phyloP scores from a whole-genome alignment of 2,329 filamentous ascomycete species.

The Dichotomopilus funicola region DNA sequence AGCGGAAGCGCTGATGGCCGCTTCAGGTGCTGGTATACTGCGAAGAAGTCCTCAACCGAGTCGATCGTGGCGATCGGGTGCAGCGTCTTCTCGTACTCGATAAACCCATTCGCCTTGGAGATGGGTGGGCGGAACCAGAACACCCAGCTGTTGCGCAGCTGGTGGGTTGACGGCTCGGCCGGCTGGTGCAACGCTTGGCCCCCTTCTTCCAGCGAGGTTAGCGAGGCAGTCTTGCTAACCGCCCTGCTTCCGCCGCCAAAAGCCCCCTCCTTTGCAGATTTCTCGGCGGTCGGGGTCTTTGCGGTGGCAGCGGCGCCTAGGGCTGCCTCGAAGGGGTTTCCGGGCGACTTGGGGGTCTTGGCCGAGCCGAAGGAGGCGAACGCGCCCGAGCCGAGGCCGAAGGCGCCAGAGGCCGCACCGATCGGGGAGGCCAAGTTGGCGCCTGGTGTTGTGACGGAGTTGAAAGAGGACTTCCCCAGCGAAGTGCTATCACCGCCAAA shows the following conservation, averaged over 20 bases:
- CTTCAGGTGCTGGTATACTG: slow-evolving; percentile 82
- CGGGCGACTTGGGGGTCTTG: slow-evolving; percentile 82
- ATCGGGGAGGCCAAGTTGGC: slow-evolving; percentile 68
- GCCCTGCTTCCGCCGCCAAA: slow-evolving; percentile 21
- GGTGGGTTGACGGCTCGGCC: slow-evolving; percentile 39
- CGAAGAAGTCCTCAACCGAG: slow-evolving; percentile 86
- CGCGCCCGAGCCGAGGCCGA: slow-evolving; percentile 87
- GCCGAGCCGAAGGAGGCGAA: slow-evolving; percentile 90
- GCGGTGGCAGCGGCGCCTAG: slow-evolving; percentile 40
- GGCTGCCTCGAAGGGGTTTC: slow-evolving; percentile 71
- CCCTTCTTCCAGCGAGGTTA: slow-evolving; percentile 43
- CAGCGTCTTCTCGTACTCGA: slow-evolving; percentile 95
- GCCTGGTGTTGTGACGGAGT: slow-evolving; percentile 63
- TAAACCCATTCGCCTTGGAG: slow-evolving; percentile 79
- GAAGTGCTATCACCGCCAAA: slow-evolving; percentile 67
- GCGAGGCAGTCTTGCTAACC: slow-evolving; percentile 33
- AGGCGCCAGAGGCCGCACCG: slow-evolving; percentile 73
- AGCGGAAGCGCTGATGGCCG: slow-evolving; percentile 80
- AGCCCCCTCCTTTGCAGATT: slow-evolving; percentile 48
- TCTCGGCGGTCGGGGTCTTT: slow-evolving; percentile 55
- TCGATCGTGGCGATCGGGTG: slow-evolving; percentile 76
- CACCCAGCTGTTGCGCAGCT: slow-evolving; percentile 82
- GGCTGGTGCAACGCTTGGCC: slow-evolving; percentile 34
- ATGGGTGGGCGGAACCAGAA: slow-evolving; percentile 97
- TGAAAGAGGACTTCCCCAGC: slow-evolving; percentile 77